A percentile compares a stretch with the other conserved stretches of the same genome.
These are phyloP conservation scores for Lentinula lateritia DNA, from an alignment of 768 basidiomycete genomes.

Conservation along the genomic window DNA sequence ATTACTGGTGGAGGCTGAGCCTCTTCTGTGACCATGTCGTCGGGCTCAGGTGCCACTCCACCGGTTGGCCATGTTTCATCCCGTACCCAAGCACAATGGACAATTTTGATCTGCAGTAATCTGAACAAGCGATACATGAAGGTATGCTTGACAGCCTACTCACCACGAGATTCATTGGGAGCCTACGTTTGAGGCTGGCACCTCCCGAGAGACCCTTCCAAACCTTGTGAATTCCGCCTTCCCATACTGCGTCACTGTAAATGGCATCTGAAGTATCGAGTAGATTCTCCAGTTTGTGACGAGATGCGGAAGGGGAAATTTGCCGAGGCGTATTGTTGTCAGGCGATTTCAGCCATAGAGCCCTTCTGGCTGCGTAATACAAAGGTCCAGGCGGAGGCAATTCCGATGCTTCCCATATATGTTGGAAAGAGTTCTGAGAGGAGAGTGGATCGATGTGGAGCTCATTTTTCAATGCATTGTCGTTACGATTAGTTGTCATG, in stretches of 20 bases:
- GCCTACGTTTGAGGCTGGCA: slow-evolving; percentile 46
- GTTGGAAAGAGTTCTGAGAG: slow-evolving; percentile 28
- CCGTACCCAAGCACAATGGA: slow-evolving; percentile 70
- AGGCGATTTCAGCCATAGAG: slow-evolving; percentile 48
- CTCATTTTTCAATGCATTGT: slow-evolving; percentile 8
- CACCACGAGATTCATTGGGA: slow-evolving; percentile 66
- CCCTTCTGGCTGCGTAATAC: slow-evolving; percentile 57
- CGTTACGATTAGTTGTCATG: background rate
- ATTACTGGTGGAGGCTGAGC: background rate
- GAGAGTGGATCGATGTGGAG: slow-evolving; percentile 4
- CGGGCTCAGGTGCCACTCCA: slow-evolving; percentile 54
- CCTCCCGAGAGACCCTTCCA: slow-evolving; percentile 62
- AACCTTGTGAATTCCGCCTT: slow-evolving; percentile 48
- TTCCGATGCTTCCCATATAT: slow-evolving; percentile 27
- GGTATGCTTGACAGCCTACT: slow-evolving; percentile 20
- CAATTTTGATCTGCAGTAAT: slow-evolving; percentile 53
- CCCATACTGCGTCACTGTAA: slow-evolving; percentile 51
- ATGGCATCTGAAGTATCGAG: slow-evolving; percentile 42
- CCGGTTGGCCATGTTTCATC: slow-evolving; percentile 75
- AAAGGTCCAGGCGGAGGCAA: slow-evolving; percentile 62
- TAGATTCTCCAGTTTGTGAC: slow-evolving; percentile 44
- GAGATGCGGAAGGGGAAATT: slow-evolving; percentile 28
- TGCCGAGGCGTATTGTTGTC: slow-evolving; percentile 12
- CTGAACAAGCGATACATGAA: slow-evolving; percentile 3
- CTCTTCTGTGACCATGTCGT: slow-evolving; percentile 36